Evolutionary conservation across 2,329 filamentous ascomycete genomes (phyloP).

Genomic region (Dactylellina drechsleri): DNA sequence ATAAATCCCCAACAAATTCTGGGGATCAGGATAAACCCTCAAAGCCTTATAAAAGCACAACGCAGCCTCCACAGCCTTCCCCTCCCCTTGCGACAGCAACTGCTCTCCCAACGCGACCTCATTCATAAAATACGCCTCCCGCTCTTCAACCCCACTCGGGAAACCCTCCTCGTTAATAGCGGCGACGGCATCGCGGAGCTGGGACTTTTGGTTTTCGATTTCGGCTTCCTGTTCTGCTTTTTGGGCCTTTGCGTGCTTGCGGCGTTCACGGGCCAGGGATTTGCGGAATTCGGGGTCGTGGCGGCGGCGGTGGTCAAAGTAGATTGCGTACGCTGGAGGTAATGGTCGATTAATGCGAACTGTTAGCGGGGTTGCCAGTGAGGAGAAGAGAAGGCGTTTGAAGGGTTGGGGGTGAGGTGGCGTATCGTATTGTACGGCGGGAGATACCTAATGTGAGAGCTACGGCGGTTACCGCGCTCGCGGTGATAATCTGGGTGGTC

Average conservation of each 20-base stretch:
- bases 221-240: conserved; percentile 77
- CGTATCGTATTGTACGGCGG: neutral
- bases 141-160: conserved; percentile 88
- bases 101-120: conserved; percentile 90
- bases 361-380: too few species aligned
- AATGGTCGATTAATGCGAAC: neutral
- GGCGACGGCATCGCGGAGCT: conserved; percentile 80
- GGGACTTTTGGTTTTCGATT: conserved; percentile 74
- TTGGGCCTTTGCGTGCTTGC: conserved; percentile 74
- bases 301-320: conserved; percentile 75
- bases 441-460: conserved; percentile 45
- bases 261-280: conserved; percentile 77
- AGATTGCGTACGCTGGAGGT: conserved; percentile 68
- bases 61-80: conserved; percentile 76
- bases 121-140: conserved; percentile 95
- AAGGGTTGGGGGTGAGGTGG: conserved; percentile 3
- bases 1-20: conserved; percentile 94
- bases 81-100: conserved; percentile 78
- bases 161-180: conserved; percentile 81
- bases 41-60: conserved; percentile 97
- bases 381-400: neutral
- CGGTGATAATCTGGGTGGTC: conserved; percentile 49
- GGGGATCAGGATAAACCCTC: conserved; percentile 95
- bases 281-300: conserved; percentile 73
- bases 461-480: conserved; percentile 53